phyloP scores from a whole-genome alignment of 1,284 basidiomycete species.

The Tilletia indica region DNA sequence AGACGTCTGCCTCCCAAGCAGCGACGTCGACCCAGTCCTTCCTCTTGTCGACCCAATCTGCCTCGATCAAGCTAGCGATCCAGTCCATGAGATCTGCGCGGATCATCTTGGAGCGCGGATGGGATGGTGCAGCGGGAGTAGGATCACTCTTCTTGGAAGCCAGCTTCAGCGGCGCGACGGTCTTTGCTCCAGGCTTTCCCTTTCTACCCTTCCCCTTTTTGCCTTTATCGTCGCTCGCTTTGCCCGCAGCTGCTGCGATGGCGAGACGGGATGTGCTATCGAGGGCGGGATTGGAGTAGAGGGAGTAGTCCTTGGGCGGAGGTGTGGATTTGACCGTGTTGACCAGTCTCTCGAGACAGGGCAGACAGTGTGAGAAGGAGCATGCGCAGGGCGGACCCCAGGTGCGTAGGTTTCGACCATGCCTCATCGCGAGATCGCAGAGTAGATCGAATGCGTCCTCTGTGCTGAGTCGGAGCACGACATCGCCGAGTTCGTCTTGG shows the following conservation, averaged over 20 bases:
- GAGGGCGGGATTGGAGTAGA: conserved; percentile 9
- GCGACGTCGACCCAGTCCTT: neutral
- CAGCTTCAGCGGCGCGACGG: no score
- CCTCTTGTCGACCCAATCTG: conserved; percentile 4
- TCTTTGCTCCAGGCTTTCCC: neutral
- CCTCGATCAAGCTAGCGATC: conserved; percentile 10
- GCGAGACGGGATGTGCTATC: conserved; percentile 19
- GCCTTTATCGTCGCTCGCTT: neutral
- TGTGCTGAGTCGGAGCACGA: conserved; percentile 26
- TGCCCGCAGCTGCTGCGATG: neutral
- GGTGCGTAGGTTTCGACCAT: conserved; percentile 25
- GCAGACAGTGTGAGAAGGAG: conserved; percentile 27
- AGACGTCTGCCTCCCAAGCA: conserved; percentile 17
- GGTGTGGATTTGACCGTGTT: conserved; percentile 20
- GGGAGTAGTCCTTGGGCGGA: neutral
- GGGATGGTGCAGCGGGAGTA: neutral
- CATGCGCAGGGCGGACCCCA: conserved; percentile 36
- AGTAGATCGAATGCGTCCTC: conserved; percentile 34
- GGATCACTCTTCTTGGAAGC: no score
- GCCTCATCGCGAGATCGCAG: conserved; percentile 27
- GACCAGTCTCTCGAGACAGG: conserved; percentile 29
- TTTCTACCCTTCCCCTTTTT: conserved; percentile 6
- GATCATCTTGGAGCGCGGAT: neutral
- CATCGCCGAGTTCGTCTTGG: conserved; percentile 27
- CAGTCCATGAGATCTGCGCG: neutral